Evolutionary conservation across 306 rosid species (phyloP), one percentile per base, ranked within the genome.

Genomic region (Malus asiatica): DNA sequence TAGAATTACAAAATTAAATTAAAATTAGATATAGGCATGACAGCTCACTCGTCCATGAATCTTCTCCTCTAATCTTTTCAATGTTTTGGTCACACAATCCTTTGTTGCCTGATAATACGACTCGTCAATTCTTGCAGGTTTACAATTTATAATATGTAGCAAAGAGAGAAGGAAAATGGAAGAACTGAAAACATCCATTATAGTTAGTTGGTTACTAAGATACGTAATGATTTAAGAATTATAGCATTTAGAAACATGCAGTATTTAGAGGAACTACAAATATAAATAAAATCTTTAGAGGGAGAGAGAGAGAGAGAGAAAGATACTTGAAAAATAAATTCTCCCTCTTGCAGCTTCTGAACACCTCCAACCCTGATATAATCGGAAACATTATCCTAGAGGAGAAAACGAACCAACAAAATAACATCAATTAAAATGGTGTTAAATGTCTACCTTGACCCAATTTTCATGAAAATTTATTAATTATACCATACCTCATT

Each of bases 31-130:
- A 75, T n/a, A 48, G 55, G 30, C 66, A 75, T 69, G 74, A 78
- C 53, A 71, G 78, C 96, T 90, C 84, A 95, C 99, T 70, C 97
- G 88, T 71, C 90, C 93, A 77, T 86, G 97, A 81, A 92, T 95
- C 87, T 95, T 95, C 89, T 95, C 97, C 88, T 92, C 99, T 81
- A 95, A 84, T 88, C 99, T 89, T 85, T 95, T 95, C 83, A 95
- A 83, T n/a, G 99, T 95, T 90, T 95, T 95, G 71, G 99, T 93
- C 58, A 92, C 97, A 81, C 99, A 95, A 87, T 95, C 99, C 84
- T 95, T 95, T 55, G 99, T 95, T 33, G 99, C 97, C 99, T 95
- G 87, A 75, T 83, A 81, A 76, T 48, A 84, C 44, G 77, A 64
- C 61, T 66, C 13, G 68, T 67, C 82, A 82, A 68, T 11, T 48